Evolutionary conservation across 78 protist genomes (phyloP), one percentile per base, ranked within the genome.

Genomic region (Dictyostelium intermedium): DNA sequence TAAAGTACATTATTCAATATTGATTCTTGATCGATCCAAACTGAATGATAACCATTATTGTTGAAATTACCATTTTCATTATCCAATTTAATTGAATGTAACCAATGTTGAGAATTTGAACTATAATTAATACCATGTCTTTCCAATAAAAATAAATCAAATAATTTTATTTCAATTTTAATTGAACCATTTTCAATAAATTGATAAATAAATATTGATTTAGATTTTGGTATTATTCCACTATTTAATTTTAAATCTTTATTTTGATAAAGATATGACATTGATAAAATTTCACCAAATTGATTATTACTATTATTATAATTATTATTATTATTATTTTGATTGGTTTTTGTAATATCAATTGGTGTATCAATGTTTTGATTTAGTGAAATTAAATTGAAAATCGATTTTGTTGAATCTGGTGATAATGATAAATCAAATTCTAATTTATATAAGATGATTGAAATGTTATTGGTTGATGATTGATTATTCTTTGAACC

Each of bases 131-230:
- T 32, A n/a, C 82, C 82, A 34, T 77, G n/a, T 35, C 87, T 37
- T n/a, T 89, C 94, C 50, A 80, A 81, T 2, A 66, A 41, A 16
- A 35, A 45, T 20, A 80, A 56, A 70, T 89, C 94, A 89, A 89
- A 89, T 11, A 89, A 9, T 23, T 70, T 69, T 3, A 89, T 63
- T 18, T 47, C 23, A 27, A 78, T 35, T 16, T 66, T 35, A 60
- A 14, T 37, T n/a, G 37, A 3, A 18, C 80, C 79, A 10, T 63
- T 47, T 18, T 80, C 82, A 9, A 39, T 23, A 3, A 47, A 5
- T 34, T 80, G 87, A 56, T 70, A 89, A 35, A 70, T 80, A 50
- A 89, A 80, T 0, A 78, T 39, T 10, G 94, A 78, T 43, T 70
- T 80, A 13, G 94, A 89, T 37, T 81, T 77, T 77, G 82, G 82